Base-by-base conservation (phyloP, 305 asterid species). In the Fraxinus albicans region DNA sequence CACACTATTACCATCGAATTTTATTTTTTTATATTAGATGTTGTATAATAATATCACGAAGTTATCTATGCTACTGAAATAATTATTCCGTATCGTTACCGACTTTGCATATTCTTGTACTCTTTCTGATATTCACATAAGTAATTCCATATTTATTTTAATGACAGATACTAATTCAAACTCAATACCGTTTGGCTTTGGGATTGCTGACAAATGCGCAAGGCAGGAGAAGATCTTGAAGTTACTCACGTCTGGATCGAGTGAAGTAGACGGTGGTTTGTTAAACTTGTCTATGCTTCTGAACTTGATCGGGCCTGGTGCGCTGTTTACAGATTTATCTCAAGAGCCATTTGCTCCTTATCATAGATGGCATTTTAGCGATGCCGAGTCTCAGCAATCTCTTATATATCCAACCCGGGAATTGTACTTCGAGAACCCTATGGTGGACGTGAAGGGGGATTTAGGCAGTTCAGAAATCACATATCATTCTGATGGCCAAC, bases 191-290 rank as follows among this genome's bases (percentile, higher is more conserved):
- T 88, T 94, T 29, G 86, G 95, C 89, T 84, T 84, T 76, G 94
- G 94, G 84, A 88, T 93, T 80, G 92, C 91, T 1, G 94, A 92
- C 42, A 93, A 91, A 50, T 91, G 90, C 81, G 77, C 83, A 72
- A 84, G 82, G 84, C 93, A 87, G 7, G 98, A 93, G 83, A 89
- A 84, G 82, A 84, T 93, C 83, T 38, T 87, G 90, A 91, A 94
- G 88, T 87, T 89, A 72, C 92, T 95, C 13, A 73, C 88, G 50
- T 91, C 94, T 31, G 90, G 94, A 82, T 89, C 91, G 76, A 85
- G 82, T 63, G 93, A 89, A 84, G 89, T 80, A 75, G 91, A 91
- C 76, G 86, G 85, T 38, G 81, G 85, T 77, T 84, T 87, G 77
- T 75, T 87, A 79, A 91, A 88, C 81, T 58, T 87, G 12, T 82